Evolutionary conservation across 2,329 filamentous ascomycete genomes (phyloP).

Genomic region (Colletotrichum neosansevieriae): DNA sequence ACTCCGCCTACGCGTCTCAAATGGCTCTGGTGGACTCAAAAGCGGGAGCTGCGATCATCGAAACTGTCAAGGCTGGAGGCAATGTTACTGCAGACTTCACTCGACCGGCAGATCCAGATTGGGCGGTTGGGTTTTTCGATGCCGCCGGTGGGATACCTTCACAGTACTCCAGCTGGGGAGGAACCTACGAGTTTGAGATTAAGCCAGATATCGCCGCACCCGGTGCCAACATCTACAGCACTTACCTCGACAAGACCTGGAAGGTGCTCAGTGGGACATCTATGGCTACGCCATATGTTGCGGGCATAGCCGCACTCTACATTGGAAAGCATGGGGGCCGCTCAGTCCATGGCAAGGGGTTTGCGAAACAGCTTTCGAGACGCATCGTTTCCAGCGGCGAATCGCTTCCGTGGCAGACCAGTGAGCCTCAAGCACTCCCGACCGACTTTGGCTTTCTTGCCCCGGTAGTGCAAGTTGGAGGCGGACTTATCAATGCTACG

Average conservation of each 20-base stretch:
- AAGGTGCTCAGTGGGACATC: conserved; percentile 60
- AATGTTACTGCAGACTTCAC: conserved; percentile 39
- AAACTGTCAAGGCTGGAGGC: conserved; percentile 42
- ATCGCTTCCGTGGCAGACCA: conserved; percentile 46
- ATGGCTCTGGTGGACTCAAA: conserved; percentile 44
- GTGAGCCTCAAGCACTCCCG: conserved; percentile 42
- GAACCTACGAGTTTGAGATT: conserved; percentile 56
- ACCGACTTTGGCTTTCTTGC: conserved; percentile 43
- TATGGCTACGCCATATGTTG: conserved; percentile 62
- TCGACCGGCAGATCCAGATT: conserved; percentile 2
- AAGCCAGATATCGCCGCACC: conserved; percentile 59
- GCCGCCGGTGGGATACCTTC: conserved; percentile 51
- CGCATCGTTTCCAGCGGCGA: conserved; percentile 51
- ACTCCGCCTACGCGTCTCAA: conserved; percentile 28
- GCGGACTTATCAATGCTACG: conserved; percentile 56
- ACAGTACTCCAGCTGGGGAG: conserved; percentile 57
- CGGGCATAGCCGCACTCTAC: conserved; percentile 57
- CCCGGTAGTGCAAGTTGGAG: conserved; percentile 55
- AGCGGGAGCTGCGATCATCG: conserved; percentile 45
- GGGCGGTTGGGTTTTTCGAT: conserved; percentile 42
- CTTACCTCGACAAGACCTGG: conserved; percentile 52
- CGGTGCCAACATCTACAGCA: conserved; percentile 59
- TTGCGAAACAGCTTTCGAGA: conserved; percentile 46
- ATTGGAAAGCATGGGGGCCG: conserved; percentile 51
- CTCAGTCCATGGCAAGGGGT: conserved; percentile 46